Evolutionary conservation across 2,329 filamentous ascomycete species (phyloP), one percentile per base, ranked within the genome.

Genomic region (Pseudopithomyces chartarum): DNA sequence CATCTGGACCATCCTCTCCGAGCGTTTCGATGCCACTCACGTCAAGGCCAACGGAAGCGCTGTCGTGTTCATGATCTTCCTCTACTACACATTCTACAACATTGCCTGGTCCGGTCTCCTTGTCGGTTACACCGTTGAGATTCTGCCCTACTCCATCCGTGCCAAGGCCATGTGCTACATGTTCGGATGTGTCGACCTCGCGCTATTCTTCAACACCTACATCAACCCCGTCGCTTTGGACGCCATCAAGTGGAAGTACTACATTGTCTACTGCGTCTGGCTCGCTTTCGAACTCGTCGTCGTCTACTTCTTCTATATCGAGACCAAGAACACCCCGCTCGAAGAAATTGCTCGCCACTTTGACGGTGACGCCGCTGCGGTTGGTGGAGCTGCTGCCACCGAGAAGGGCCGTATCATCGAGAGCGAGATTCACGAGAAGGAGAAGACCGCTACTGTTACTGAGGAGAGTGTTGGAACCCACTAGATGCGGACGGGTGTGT

Each of bases 31-130:
- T 61, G 71, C 71, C 52, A 51, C 48, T 4, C 36, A 51, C 23
- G 48, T 51, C 48, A 51, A 51, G 38, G 65, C 67, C 47, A 74
- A 77, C 10, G 79, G 79, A 4, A 76, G 78, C 55, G 79, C 76
- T 6, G 78, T 81, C 17, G 79, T 84, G 20, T 78, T 78, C 51
- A 80, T 82, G 68, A 80, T 84, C 65, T 84, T 78, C 77, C 69
- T 83, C 51, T 82, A 80, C 68, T 71, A 74, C 49, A 72, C 81
- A 56, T 81, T 81, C 68, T 85, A 86, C 74, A 76, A 81, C 44
- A 76, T 85, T 55, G 83, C 82, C 22, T 86, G 83, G 83, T 85
- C 83, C 29, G 82, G 83, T 56, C 78, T 86, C 32, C 79, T 86
- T 19, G 78, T 86, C 61, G 82, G 81, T 46, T 87, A 83, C 66